Conservation (phyloP, 257 asterid genomes). For the Nemophila menziesii region DNA sequence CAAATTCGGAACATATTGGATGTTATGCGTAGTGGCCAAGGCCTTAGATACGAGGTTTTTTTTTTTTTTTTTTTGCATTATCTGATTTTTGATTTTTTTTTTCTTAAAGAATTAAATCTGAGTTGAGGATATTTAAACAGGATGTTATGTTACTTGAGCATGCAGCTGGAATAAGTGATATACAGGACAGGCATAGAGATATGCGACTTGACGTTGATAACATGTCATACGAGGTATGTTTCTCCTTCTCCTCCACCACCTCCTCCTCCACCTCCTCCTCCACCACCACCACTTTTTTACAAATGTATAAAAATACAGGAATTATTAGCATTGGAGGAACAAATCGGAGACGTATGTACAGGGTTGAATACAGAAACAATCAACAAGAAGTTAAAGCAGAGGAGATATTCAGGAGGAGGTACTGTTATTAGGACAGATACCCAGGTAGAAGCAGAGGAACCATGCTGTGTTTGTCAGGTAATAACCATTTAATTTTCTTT, state of each 20-base stretch:
- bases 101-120: too few species aligned
- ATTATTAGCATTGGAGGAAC: conserved; percentile 34
- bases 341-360: conserved; percentile 33
- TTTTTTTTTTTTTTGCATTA: too few species aligned
- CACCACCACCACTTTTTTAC: too few species aligned
- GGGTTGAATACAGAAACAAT: conserved; percentile 31
- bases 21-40: too few species aligned
- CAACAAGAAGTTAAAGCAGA: conserved; percentile 21
- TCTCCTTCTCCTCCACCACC: too few species aligned
- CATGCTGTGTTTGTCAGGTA: conserved; percentile 44
- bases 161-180: conserved; percentile 30
- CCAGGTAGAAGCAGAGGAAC: conserved; percentile 22
- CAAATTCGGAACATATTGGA: too few species aligned
- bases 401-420: conserved; percentile 13
- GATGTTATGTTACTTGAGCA: conserved; percentile 39
- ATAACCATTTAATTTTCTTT: neutral
- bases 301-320: too few species aligned
- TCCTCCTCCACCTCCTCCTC: too few species aligned
- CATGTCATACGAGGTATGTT: conserved; percentile 38
- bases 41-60: too few species aligned
- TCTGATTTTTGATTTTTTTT: too few species aligned
- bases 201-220: conserved; percentile 46
- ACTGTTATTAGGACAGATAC: conserved; percentile 12
- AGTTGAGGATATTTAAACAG: too few species aligned
- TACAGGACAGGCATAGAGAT: conserved; percentile 36